Evolutionary conservation across 768 basidiomycete species (phyloP).

Genomic region (Daedaleopsis nitida): DNA sequence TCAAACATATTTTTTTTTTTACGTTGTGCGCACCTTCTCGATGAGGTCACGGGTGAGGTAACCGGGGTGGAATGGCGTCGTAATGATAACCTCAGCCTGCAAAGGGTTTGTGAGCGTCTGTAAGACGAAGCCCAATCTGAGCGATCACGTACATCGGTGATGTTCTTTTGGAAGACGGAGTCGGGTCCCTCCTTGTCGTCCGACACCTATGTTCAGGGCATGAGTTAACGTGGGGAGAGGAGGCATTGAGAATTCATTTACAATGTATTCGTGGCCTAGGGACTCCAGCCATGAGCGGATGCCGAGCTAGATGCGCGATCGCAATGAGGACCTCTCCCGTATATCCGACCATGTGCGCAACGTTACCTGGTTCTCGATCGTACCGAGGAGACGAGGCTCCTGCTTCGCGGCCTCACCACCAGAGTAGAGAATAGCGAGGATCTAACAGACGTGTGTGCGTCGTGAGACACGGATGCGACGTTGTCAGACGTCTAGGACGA

Average conservation of each 20-base stretch:
- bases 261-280: constrained; percentile 76
- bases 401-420: constrained; percentile 65
- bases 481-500: background rate
- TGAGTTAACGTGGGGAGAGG: background rate
- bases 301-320: constrained; percentile 54
- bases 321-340: background rate
- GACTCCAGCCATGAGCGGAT: constrained; percentile 67
- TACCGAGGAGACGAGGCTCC: constrained; percentile 78
- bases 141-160: constrained; percentile 62
- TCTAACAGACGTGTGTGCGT: constrained; percentile 36
- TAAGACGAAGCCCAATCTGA: background rate
- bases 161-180: constrained; percentile 81
- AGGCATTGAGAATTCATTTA: constrained; percentile 31
- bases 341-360: too few relatives aligned
- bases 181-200: constrained; percentile 83
- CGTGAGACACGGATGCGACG: constrained; percentile 5
- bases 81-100: constrained; percentile 78
- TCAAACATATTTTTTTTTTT: background rate
- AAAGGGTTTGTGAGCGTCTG: background rate
- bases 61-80: constrained; percentile 86
- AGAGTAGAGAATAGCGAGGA: constrained; percentile 75
- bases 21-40: constrained; percentile 44
- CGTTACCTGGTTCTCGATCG: constrained; percentile 73
- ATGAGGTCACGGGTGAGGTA: constrained; percentile 77
- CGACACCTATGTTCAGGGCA: constrained; percentile 52